Base-by-base conservation (phyloP, 805 yeast species). In the Candida sphagnicola region DNA sequence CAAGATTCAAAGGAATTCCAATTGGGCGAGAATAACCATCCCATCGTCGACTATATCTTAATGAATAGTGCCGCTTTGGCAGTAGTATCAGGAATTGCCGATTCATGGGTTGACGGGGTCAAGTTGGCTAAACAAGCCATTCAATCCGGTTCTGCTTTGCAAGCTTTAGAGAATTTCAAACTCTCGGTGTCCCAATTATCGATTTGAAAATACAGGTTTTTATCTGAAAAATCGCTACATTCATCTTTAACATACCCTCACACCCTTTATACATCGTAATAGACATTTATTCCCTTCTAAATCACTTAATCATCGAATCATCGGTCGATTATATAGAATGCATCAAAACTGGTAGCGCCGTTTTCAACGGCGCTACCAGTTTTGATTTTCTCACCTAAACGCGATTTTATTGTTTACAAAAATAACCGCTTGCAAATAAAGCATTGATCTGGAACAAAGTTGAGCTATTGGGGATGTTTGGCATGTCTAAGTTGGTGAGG, bases 31-130 rank as follows among this genome's bases (percentile, higher is more conserved):
- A 42, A 43, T 19, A 65, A 64, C 48, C 72, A 68, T 37, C 86
- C 98, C 3, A 62, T 90, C 12, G 79, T 82, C 37, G 96, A 93
- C 62, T 93, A 90, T 62, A 93, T 93, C n/a, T 59, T 91, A 41
- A 62, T 93, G 74, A 93, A 93, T 59, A 74, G 95, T 15, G 90
- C 90, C 3, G 96, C 96, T 0, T 65, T 93, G 41, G 90, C 91
- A 1, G 86, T 84, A 21, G 78, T 89, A 17, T 73, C 83, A 10
- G 95, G 95, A 2, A 56, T 68, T 5, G 80, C 88, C 2, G 58
- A 57, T 17, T 62, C 74, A 48, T 93, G 95, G 93, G 75, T 70
- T 41, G 72, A 78, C 6, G 99, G 98, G 19, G 91, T 87, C 4
- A 66, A 62, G 38, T 52, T 79, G 16, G 98, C 98, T 1, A 74